phyloP scores from a whole-genome alignment of 768 basidiomycete genomes.

The Psilocybe azurescens region DNA sequence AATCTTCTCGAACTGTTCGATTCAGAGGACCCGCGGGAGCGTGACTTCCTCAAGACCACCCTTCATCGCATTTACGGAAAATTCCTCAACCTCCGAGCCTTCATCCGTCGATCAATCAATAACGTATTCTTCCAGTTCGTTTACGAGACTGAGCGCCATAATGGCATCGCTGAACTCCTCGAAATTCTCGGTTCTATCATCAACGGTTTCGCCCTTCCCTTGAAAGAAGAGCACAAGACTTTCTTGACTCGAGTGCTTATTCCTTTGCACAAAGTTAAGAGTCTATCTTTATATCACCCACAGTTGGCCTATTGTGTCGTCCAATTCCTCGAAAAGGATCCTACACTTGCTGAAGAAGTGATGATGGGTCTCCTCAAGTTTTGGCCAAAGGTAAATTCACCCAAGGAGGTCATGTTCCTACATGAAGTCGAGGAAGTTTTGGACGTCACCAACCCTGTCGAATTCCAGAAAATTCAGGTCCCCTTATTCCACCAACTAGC shows the following conservation, averaged over 20 bases:
- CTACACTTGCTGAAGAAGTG: slow-evolving; percentile 91
- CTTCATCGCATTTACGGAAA: slow-evolving; percentile 99
- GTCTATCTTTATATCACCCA: slow-evolving; percentile 97
- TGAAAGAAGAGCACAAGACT: slow-evolving; percentile 99
- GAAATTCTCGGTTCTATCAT: slow-evolving; percentile 99
- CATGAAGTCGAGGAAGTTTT: slow-evolving; percentile 99
- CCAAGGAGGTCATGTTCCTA: slow-evolving; percentile 99
- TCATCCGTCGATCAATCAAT: slow-evolving; percentile 98
- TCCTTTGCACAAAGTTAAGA: slow-evolving; percentile 97
- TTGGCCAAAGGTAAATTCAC: slow-evolving; percentile 99
- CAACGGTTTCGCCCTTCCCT: slow-evolving; percentile 96
- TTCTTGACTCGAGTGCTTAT: slow-evolving; percentile 95
- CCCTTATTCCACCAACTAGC: slow-evolving; percentile 93
- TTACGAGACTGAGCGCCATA: slow-evolving; percentile 98
- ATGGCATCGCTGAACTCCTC: slow-evolving; percentile 96
- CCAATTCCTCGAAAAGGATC: slow-evolving; percentile 97
- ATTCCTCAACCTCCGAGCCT: slow-evolving; percentile 97
- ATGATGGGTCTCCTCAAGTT: slow-evolving; percentile 94
- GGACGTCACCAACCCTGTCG: slow-evolving; percentile 95
- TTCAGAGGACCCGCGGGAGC: slow-evolving; percentile 97
- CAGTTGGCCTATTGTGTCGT: slow-evolving; percentile 99
- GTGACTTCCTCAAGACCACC: slow-evolving; percentile 99
- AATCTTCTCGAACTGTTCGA: slow-evolving; percentile 98
- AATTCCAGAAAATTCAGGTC: slow-evolving; percentile 96
- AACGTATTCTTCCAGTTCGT: slow-evolving; percentile 99